Conservation (phyloP, 2,329 filamentous ascomycete genomes). For the Colletotrichum sublineola region DNA sequence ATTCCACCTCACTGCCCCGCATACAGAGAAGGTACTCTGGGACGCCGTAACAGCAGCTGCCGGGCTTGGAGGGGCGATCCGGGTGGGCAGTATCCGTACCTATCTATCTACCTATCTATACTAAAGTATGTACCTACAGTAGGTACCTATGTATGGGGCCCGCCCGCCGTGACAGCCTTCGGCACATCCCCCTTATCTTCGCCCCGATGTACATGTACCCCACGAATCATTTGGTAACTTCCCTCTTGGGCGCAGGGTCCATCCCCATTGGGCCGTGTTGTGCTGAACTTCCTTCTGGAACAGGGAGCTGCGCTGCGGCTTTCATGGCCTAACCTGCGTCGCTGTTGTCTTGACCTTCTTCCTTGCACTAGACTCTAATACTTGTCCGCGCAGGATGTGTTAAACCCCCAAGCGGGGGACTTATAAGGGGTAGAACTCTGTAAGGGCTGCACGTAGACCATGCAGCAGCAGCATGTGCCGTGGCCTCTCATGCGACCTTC, state of each 20-base stretch:
- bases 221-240: constrained; percentile 22
- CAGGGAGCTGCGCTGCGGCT: constrained; percentile 1
- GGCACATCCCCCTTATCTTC: neutral
- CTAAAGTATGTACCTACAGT: too few species aligned
- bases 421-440: too few species aligned
- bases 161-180: neutral
- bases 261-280: constrained; percentile 1
- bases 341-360: neutral
- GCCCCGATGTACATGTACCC: neutral
- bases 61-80: neutral
- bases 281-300: constrained; percentile 2
- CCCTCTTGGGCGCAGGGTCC: constrained; percentile 7
- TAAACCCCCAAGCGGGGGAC: neutral
- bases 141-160: too few species aligned
- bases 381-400: neutral
- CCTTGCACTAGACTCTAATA: neutral
- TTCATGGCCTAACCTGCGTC: neutral
- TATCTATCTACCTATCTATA: too few species aligned
- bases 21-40: neutral
- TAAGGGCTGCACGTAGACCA: neutral
- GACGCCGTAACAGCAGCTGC: neutral
- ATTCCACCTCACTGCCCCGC: neutral
- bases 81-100: neutral
- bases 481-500: constrained; percentile 24
- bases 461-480: constrained; percentile 1